These are phyloP conservation scores for Leptographium radiaticola DNA, from an alignment of 2,329 filamentous ascomycete species.

Conservation along the genomic window DNA sequence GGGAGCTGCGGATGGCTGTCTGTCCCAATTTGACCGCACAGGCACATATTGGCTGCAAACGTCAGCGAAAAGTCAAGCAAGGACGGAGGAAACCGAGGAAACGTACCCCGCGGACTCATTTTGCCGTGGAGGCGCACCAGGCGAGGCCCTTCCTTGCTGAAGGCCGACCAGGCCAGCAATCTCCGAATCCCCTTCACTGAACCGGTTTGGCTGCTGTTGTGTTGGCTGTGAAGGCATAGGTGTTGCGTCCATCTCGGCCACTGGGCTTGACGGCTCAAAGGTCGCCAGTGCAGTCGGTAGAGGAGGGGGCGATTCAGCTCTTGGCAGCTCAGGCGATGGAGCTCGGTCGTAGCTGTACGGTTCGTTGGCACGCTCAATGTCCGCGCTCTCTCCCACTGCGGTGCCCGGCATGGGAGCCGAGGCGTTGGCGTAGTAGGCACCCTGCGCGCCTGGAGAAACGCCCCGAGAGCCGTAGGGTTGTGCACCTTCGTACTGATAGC, in stretches of 20 bases:
- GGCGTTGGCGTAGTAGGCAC: conserved; percentile 23
- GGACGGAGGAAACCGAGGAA: too few species aligned
- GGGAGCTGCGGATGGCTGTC: conserved; percentile 8
- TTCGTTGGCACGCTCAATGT: conserved; percentile 18
- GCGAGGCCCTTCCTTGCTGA: conserved; percentile 36
- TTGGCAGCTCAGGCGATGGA: conserved; percentile 31
- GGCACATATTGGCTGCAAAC: conserved; percentile 36
- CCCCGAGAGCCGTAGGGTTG: conserved; percentile 17
- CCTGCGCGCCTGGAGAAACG: conserved; percentile 23
- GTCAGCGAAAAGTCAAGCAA: background rate
- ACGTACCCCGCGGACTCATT: conserved; percentile 48
- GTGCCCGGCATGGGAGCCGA: background rate
- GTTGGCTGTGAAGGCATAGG: conserved; percentile 35
- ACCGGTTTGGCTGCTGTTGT: conserved; percentile 29
- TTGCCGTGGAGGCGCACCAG: conserved; percentile 16
- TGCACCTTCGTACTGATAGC: conserved; percentile 27
- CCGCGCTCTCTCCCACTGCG: background rate
- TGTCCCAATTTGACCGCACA: conserved; percentile 42
- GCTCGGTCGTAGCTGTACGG: conserved; percentile 28
- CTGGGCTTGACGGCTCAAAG: conserved; percentile 39
- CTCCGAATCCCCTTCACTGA: conserved; percentile 55
- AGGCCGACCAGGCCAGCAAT: conserved; percentile 62
- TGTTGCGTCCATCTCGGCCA: conserved; percentile 71
- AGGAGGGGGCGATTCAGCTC: conserved; percentile 53
- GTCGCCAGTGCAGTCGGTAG: conserved; percentile 30